These are phyloP conservation scores for Dimocarpus longan DNA, from an alignment of 345 rosid species.

Conservation along the genomic window DNA sequence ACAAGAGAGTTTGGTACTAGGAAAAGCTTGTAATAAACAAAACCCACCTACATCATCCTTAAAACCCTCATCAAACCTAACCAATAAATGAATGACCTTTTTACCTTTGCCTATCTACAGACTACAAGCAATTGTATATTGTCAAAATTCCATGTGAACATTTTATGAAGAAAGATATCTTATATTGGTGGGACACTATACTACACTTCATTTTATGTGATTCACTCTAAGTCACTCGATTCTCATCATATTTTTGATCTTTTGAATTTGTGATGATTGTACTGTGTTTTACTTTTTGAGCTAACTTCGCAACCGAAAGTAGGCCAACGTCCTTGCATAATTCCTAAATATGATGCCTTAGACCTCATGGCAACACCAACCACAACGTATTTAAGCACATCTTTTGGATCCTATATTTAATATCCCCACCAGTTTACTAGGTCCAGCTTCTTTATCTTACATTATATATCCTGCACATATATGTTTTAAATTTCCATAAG, in stretches of 20 bases:
- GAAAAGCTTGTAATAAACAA: neutral
- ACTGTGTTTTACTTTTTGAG: neutral
- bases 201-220: neutral
- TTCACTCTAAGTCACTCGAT: neutral
- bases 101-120: too few species aligned
- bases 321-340: neutral
- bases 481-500: too few species aligned
- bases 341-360: neutral
- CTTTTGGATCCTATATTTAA: neutral
- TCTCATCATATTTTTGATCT: neutral
- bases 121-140: neutral
- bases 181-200: constrained; percentile 10
- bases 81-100: constrained; percentile 9
- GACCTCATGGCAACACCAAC: neutral
- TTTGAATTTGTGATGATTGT: neutral
- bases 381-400: neutral
- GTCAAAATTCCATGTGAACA: constrained; percentile 21
- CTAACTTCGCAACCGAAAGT: neutral
- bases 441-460: neutral
- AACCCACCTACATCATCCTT: constrained; percentile 3
- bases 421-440: neutral
- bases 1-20: neutral
- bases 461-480: too few species aligned
- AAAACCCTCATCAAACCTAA: constrained; percentile 2
- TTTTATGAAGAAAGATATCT: neutral